Evolutionary conservation across 2,329 filamentous ascomycete genomes (phyloP), one percentile per base, ranked within the genome.

Genomic region (Albifimbria verrucaria): DNA sequence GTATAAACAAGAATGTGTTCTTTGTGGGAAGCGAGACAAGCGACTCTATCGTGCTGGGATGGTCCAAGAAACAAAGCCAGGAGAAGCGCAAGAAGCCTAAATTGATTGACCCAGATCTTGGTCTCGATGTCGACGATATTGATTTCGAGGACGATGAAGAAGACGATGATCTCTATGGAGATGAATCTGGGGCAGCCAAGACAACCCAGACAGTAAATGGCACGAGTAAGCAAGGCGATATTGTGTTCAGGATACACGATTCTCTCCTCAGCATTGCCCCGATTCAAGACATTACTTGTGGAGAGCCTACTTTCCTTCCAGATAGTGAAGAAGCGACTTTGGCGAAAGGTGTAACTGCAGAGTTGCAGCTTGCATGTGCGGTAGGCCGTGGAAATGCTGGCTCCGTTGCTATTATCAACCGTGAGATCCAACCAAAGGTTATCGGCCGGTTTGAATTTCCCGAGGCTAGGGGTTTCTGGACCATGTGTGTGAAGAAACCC

Each of bases 11-110:
- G 51, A 85, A 86, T 11, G 78, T 80, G 18, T 67, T 97, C 26
- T 99, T 99, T 65, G 72, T 96, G 22, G 94, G 93, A 12, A 96
- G 90, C 63, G 90, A 96, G 65, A 83, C 87, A 52, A 82, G 86
- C 9, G 90, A 97, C 60, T 95, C 93, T 0, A 69, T 90, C 2
- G 78, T 99, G 4, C 68, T 99, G 23, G 87, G 89, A 21, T 97
- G 92, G 88, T 85, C 82, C 36, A 81, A 82, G 57, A 88, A 87
- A 59, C 80, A 85, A 51, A 72, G 75, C 11, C 81, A 85, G 55
- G 81, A 81, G 49, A 86, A 86, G 61, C 83, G 85, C 51, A 88
- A 83, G 59, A 86, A 85, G 59, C 78, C 81, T 22, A 81, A 85
- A 42, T 68, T 81, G 7, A 64, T 81, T 4, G 86, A 87, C 48